Evolutionary conservation across 2,329 filamentous ascomycete genomes (phyloP).

Genomic region (Beauveria varroae): DNA sequence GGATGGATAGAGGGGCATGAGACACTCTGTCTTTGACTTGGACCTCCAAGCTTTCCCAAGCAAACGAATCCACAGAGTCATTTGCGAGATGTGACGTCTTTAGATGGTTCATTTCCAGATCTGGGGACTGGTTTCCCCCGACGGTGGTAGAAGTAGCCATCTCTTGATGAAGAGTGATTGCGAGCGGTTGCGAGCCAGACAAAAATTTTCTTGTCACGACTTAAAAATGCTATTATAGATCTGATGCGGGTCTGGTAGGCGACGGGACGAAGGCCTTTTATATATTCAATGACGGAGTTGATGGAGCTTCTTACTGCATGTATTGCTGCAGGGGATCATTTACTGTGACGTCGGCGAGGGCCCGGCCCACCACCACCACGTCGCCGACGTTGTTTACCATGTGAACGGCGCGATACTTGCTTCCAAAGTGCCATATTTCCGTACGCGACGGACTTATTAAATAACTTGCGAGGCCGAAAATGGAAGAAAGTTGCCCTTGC

Average conservation of each 20-base stretch:
- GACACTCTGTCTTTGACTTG: conserved; percentile 58
- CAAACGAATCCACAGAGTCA: conserved; percentile 52
- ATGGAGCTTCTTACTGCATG: neutral
- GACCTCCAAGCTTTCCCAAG: conserved; percentile 59
- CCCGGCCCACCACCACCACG: neutral
- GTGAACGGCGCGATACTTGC: neutral
- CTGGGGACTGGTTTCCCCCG: neutral
- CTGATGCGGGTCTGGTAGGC: neutral
- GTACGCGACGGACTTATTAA: too few relatives aligned
- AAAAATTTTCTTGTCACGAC: neutral
- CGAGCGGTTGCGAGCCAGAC: neutral
- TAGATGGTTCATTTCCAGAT: conserved; percentile 11
- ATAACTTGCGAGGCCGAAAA: too few relatives aligned
- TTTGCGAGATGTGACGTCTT: conserved; percentile 47
- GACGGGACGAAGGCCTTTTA: neutral
- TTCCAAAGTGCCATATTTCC: too few relatives aligned
- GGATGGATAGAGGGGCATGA: conserved; percentile 12
- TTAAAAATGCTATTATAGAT: neutral
- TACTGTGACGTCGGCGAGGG: neutral
- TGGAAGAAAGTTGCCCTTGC: too few relatives aligned
- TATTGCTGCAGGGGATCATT: neutral
- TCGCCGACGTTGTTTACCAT: neutral
- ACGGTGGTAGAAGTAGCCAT: neutral
- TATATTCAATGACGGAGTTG: neutral
- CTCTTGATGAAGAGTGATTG: neutral